Conservation (phyloP, 176 grass and related monocot genomes). For the Paspalum notatum region DNA sequence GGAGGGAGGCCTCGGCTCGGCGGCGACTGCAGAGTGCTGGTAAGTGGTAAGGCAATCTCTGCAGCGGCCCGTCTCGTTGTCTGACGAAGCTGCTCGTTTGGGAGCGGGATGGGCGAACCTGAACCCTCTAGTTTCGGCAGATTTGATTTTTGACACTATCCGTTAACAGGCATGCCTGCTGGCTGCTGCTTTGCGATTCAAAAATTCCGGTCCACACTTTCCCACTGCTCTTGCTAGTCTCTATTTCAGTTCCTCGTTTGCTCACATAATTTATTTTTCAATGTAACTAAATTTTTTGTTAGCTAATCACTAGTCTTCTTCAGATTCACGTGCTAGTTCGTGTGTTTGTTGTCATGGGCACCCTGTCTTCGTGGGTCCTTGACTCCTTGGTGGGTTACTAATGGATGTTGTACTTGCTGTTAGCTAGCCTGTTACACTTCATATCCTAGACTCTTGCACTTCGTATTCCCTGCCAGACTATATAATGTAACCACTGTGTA, state of each 20-base stretch:
- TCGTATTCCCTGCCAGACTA: too few relatives aligned
- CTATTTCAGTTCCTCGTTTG: not conserved
- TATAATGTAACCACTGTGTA: too few relatives aligned
- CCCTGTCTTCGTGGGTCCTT: too few relatives aligned
- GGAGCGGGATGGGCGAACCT: not conserved
- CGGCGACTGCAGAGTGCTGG: not conserved
- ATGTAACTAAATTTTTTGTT: not conserved
- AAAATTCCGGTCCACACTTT: not conserved
- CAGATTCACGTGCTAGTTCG: not conserved
- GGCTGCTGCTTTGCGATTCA: not conserved
- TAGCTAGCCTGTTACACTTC: too few relatives aligned
- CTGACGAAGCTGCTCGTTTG: not conserved
- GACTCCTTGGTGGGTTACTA: not conserved
- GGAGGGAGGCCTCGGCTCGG: not conserved
- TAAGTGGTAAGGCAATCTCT: conserved; percentile 15
- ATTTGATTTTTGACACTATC: not conserved
- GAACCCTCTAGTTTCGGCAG: not conserved
- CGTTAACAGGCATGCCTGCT: not conserved
- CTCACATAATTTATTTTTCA: not conserved
- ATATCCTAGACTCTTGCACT: too few relatives aligned
- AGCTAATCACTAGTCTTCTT: not conserved
- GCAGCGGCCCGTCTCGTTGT: not conserved
- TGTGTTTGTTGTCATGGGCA: not conserved
- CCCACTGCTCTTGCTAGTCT: not conserved
- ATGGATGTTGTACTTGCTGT: not conserved